Evolutionary conservation across 2,329 filamentous ascomycete genomes (phyloP), one percentile per base, ranked within the genome.

Genomic region (Exophiala bonariae): DNA sequence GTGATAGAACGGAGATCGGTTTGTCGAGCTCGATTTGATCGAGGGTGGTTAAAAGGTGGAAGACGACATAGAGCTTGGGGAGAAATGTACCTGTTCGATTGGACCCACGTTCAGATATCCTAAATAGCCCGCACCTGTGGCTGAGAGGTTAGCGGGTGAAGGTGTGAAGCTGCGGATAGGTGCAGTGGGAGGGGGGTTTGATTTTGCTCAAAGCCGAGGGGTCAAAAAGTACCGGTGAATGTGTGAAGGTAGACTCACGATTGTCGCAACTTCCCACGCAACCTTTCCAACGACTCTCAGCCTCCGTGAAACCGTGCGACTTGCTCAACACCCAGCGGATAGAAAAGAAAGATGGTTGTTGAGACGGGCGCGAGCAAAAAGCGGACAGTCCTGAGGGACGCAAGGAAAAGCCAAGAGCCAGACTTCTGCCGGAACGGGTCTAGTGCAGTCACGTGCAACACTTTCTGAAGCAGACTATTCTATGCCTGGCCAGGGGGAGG

Each of bases 261-360:
- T 32, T 49, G 41, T 49, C 54, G 41, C 54, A 52, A 53, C 55
- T 56, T 54, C 53, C 55, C 55, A 42, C 55, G 44, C 55, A 53
- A 54, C 55, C 44, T 53, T 54, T 58, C 55, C 55, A 54, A 52
- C 55, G 52, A 49, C 53, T 54, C 50, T 53, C 55, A 51, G 54
- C 55, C 55, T 54, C 55, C 55, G 41, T 48, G 38, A 39, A 48
- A 54, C 45, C 50, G 31, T 50, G 40, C 47, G 46, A 50, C 49
- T 18, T 44, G 37, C 45, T 44, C 52, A 46, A 49, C 52, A 45
- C 46, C 35, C 52, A 41, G 50, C 46, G 46, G 52, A 50, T 49
- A 47, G 38, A 18, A 41, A 51, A 41, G 22, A 42, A 41, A 32
- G 36, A 40, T 32, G 34, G 19, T 39, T 41, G 32, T 30, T 41